Evolutionary conservation across 495 filamentous ascomycete species (phyloP), one percentile per base, ranked within the genome.

Genomic region (Penicillium herquei): DNA sequence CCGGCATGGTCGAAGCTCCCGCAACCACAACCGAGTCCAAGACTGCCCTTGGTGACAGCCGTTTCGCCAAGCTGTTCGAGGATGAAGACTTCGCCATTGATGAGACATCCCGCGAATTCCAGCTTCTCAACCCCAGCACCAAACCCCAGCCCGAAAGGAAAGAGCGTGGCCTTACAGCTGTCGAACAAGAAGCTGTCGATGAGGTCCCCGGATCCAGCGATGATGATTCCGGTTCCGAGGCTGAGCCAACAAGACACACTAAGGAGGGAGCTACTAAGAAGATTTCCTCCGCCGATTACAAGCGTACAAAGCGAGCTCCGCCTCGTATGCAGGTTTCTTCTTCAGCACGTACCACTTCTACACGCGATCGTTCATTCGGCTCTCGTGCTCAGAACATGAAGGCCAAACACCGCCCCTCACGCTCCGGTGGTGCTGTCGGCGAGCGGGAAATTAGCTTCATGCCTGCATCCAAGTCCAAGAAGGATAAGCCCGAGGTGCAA

Each of bases 41-140:
- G 55, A 84, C 81, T 55, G 73, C 96, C 7, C 82, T 98, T 30
- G 80, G 81, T 34, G 95, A 97, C 68, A 77, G 81, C 52, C 92
- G 95, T 70, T 99, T 99, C 83, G 78, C 79, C 58, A 81, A 83
- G 39, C 75, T 99, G 50, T 99, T 99, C 76, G 84, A 96, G 67
- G 91, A 97, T 62, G 84, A 88, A 62, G 92, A 96, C 40, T 98
- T 96, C 70, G 86, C 84, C 50, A 86, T 99, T 43, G 93, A 99
- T 60, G 94, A 98, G 69, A 84, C 70, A n/a, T 92, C 87, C 45
- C 72, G 82, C 43, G 95, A 98, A 67, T 99, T 96, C 78, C 80
- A 85, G 40, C 78, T 85, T 37, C 81, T 94, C 67, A 97, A 98
- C 67, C 91, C 95, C 31, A 94, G 88, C 69, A 95, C 83, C 8